These are phyloP conservation scores for Nemophila menziesii DNA, from an alignment of 257 asterid genomes.

Conservation along the genomic window DNA sequence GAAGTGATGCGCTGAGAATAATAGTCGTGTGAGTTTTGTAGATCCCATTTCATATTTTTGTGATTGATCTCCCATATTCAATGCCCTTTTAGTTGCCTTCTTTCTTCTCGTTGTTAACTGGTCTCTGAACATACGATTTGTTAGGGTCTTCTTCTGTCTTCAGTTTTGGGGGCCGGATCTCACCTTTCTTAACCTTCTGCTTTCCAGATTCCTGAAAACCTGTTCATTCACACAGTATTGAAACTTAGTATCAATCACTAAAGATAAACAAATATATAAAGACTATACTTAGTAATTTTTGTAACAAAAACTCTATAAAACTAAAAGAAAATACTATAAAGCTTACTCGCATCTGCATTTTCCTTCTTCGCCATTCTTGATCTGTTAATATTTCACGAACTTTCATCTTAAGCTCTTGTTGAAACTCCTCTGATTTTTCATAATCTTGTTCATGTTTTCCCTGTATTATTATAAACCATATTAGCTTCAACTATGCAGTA, in stretches of 20 bases:
- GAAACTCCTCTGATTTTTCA: slow-evolving; percentile 75
- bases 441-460: slow-evolving; percentile 85
- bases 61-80: no score
- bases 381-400: slow-evolving; percentile 94
- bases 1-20: no score
- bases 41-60: no score
- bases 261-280: slow-evolving; percentile 6
- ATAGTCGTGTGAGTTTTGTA: no score
- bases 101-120: no score
- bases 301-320: background rate
- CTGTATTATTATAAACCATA: slow-evolving; percentile 45
- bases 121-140: slow-evolving; percentile 95
- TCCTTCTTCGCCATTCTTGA: slow-evolving; percentile 99
- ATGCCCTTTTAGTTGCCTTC: no score
- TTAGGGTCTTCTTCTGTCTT: slow-evolving; percentile 99
- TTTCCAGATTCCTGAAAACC: slow-evolving; percentile 98
- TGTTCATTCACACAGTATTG: slow-evolving; percentile 9
- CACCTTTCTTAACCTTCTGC: slow-evolving; percentile 96
- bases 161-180: slow-evolving; percentile 92
- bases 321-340: background rate
- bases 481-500: no score
- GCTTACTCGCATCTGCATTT: slow-evolving; percentile 95
- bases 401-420: slow-evolving; percentile 76
- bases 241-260: background rate
- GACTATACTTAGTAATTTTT: slow-evolving; percentile 67